These are phyloP conservation scores for Suillus spraguei DNA, from an alignment of 768 basidiomycete species.

Conservation along the genomic window DNA sequence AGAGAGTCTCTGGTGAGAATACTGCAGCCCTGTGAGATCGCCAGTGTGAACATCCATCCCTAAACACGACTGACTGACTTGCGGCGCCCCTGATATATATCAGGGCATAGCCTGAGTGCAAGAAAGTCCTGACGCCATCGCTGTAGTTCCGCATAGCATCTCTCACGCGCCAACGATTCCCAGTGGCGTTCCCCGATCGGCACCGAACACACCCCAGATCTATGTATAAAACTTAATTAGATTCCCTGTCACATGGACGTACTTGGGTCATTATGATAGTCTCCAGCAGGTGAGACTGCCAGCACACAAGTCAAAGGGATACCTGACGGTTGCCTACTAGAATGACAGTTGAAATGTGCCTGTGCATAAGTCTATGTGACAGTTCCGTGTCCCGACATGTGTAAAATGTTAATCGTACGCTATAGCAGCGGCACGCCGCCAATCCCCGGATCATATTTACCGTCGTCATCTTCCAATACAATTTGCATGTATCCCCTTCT, in stretches of 20 bases:
- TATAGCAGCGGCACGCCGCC: too few relatives aligned
- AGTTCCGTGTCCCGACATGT: not conserved
- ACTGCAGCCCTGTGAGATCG: slow-evolving; percentile 10
- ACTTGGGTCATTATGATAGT: too few relatives aligned
- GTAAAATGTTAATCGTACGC: too few relatives aligned
- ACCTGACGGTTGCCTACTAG: not conserved
- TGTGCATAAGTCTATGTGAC: too few relatives aligned
- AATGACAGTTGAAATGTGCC: not conserved
- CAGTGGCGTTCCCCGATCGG: slow-evolving; percentile 3
- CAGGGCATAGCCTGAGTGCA: too few relatives aligned
- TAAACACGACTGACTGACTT: slow-evolving; percentile 36
- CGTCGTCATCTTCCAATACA: too few relatives aligned
- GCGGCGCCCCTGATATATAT: slow-evolving; percentile 37
- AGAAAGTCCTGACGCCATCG: slow-evolving; percentile 5
- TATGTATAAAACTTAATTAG: not conserved
- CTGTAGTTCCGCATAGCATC: slow-evolving; percentile 3
- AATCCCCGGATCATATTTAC: too few relatives aligned
- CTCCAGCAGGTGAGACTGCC: not conserved
- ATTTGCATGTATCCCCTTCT: too few relatives aligned
- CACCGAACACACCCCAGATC: not conserved
- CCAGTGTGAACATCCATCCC: not conserved
- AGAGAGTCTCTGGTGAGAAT: slow-evolving; percentile 25
- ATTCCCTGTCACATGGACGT: not conserved
- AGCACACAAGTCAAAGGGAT: too few relatives aligned
- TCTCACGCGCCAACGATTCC: slow-evolving; percentile 10